Percentiles rank a stretch among this genome's conserved stretches.
Conservation (phyloP, 2,329 filamentous ascomycete species). For the Hansfordia pulvinata region DNA sequence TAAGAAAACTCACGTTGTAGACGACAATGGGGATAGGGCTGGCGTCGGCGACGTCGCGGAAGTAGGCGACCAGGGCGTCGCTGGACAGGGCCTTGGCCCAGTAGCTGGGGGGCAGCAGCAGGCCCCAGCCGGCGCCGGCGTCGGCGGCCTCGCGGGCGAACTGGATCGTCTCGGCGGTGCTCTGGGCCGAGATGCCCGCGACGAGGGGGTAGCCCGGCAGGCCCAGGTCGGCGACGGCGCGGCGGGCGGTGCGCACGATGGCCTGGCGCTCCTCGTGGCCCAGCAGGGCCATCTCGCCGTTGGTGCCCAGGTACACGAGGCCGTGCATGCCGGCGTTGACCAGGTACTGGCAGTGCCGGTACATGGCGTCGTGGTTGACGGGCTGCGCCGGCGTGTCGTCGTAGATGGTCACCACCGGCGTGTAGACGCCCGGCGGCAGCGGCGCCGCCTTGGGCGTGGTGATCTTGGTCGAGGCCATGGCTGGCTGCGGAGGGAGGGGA, state of each 20-base stretch:
- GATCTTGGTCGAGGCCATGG: conserved; percentile 1
- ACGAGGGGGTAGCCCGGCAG: conserved; percentile 25
- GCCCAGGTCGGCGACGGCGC: conserved; percentile 20
- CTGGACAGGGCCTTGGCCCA: conserved; percentile 21
- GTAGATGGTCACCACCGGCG: conserved; percentile 31
- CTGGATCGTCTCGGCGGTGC: conserved; percentile 20
- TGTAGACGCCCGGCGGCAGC: conserved; percentile 29
- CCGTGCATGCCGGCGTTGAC: conserved; percentile 28
- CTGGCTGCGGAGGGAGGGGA: too few species aligned
- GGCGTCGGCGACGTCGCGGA: conserved; percentile 21
- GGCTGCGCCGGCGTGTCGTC: conserved; percentile 23
- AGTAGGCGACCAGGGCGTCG: conserved; percentile 20
- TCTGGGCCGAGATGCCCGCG: conserved; percentile 26
- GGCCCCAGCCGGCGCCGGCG: conserved; percentile 22
- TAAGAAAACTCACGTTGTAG: conserved; percentile 13
- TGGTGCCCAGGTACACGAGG: conserved; percentile 31
- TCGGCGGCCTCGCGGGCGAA: conserved; percentile 21
- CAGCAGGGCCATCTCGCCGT: conserved; percentile 29
- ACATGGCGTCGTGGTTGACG: conserved; percentile 28
- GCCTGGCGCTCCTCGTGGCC: conserved; percentile 23
- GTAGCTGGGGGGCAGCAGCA: conserved; percentile 24
- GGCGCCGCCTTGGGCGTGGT: conserved; percentile 8
- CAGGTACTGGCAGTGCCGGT: conserved; percentile 25
- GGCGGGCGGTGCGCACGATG: conserved; percentile 23
- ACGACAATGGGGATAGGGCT: conserved; percentile 13